phyloP scores from a whole-genome alignment of 495 filamentous ascomycete genomes.

The Penicillium chermesinum region DNA sequence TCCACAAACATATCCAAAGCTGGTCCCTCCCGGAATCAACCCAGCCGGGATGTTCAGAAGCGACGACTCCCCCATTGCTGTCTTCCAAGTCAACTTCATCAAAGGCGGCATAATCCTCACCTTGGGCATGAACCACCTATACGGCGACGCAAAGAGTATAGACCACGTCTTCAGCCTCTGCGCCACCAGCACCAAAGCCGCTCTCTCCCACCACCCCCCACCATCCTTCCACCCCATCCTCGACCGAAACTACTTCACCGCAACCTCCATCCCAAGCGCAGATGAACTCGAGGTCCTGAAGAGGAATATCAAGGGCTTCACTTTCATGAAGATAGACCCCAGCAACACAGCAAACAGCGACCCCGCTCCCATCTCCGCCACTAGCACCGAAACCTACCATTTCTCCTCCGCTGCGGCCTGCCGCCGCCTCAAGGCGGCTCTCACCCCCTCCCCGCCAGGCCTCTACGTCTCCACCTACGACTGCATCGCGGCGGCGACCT shows the following conservation, averaged over 20 bases:
- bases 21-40: not conserved
- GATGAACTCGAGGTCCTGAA: not conserved
- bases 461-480: not conserved
- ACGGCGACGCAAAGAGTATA: not conserved
- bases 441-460: not conserved
- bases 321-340: not conserved
- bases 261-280: not conserved
- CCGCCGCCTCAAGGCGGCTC: not conserved
- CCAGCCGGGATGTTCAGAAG: not conserved
- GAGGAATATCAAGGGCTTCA: not conserved
- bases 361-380: not conserved
- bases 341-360: not conserved
- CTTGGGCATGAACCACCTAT: not conserved
- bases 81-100: not conserved
- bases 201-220: not conserved
- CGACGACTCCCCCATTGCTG: not conserved
- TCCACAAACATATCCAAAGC: not conserved
- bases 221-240: not conserved
- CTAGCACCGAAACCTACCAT: not conserved
- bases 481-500: not conserved
- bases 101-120: not conserved
- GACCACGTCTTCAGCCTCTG: not conserved
- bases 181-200: not conserved
- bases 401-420: not conserved
- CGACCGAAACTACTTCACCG: not conserved